Evolutionary conservation across 2,329 filamentous ascomycete species (phyloP).

Genomic region (Paramyrothecium roridum): DNA sequence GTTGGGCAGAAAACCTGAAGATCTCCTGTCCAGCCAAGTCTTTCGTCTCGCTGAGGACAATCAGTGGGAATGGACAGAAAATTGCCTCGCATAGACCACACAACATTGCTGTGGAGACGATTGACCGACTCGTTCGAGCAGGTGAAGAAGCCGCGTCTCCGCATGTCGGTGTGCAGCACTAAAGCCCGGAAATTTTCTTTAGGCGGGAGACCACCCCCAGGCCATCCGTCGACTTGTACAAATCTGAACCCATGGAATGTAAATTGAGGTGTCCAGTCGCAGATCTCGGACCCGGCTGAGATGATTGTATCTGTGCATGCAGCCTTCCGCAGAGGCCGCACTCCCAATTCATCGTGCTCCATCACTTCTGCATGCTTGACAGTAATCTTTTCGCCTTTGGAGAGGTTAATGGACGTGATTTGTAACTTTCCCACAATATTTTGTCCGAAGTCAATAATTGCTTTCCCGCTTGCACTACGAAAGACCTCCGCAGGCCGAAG

Average conservation of each 20-base stretch:
- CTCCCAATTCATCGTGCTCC: conserved; percentile 40
- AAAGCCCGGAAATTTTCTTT: conserved; percentile 19
- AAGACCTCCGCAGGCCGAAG: conserved; percentile 26
- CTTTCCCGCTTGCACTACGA: conserved; percentile 36
- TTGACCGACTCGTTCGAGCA: conserved; percentile 52
- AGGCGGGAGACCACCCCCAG: conserved; percentile 6
- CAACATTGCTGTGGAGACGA: conserved; percentile 49
- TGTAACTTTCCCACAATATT: conserved; percentile 51
- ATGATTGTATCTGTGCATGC: conserved; percentile 32
- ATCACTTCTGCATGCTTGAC: conserved; percentile 53
- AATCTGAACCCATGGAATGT: conserved; percentile 54
- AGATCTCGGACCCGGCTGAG: conserved; percentile 13
- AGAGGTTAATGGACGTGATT: conserved; percentile 25
- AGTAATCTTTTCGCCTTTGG: conserved; percentile 36
- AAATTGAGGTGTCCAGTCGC: conserved; percentile 40
- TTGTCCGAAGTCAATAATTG: conserved; percentile 53
- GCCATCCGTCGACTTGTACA: conserved; percentile 44
- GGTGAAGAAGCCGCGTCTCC: conserved; percentile 44
- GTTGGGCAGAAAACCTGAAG: conserved; percentile 47
- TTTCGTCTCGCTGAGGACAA: conserved; percentile 52
- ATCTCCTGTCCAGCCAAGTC: conserved; percentile 51
- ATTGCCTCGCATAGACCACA: conserved; percentile 56
- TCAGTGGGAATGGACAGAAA: conserved; percentile 56
- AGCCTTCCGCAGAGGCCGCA: conserved; percentile 36
- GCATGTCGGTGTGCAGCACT: conserved; percentile 50